Conservation (phyloP, 768 basidiomycete species). For the Xerocomus brunneocitrinus region DNA sequence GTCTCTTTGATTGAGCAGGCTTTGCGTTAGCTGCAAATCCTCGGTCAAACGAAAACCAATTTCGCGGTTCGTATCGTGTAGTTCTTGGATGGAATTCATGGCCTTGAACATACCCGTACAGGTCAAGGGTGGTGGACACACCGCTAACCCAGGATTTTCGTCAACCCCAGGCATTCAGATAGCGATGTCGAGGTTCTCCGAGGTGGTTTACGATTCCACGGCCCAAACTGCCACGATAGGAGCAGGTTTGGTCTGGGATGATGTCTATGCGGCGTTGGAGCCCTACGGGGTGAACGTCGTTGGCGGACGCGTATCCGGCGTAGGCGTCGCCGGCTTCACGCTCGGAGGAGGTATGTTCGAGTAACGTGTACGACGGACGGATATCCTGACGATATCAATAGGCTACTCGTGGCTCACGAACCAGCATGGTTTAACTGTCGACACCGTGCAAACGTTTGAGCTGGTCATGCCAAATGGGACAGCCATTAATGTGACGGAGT, state of each 20-base stretch:
- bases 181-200: slow-evolving; percentile 44
- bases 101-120: slow-evolving; percentile 14
- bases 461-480: slow-evolving; percentile 46
- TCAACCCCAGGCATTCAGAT: slow-evolving; percentile 57
- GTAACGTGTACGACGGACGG: not conserved
- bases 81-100: too few relatives aligned
- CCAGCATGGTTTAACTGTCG: slow-evolving; percentile 53
- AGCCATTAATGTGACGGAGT: slow-evolving; percentile 31
- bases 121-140: slow-evolving; percentile 59
- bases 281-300: slow-evolving; percentile 49
- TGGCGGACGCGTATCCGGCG: slow-evolving; percentile 48
- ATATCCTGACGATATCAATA: slow-evolving; percentile 1
- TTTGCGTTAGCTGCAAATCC: not conserved
- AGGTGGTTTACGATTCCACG: slow-evolving; percentile 37
- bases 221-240: slow-evolving; percentile 38
- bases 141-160: slow-evolving; percentile 49
- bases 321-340: slow-evolving; percentile 52
- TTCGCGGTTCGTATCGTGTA: slow-evolving; percentile 7
- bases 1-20: not conserved
- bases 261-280: slow-evolving; percentile 47
- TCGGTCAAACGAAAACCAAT: slow-evolving; percentile 42
- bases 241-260: slow-evolving; percentile 53
- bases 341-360: slow-evolving; percentile 45
- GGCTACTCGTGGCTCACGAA: slow-evolving; percentile 63
- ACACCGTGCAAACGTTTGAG: slow-evolving; percentile 49